Conservation (phyloP, 2,329 filamentous ascomycete genomes). For the Elsinoe arachidis region DNA sequence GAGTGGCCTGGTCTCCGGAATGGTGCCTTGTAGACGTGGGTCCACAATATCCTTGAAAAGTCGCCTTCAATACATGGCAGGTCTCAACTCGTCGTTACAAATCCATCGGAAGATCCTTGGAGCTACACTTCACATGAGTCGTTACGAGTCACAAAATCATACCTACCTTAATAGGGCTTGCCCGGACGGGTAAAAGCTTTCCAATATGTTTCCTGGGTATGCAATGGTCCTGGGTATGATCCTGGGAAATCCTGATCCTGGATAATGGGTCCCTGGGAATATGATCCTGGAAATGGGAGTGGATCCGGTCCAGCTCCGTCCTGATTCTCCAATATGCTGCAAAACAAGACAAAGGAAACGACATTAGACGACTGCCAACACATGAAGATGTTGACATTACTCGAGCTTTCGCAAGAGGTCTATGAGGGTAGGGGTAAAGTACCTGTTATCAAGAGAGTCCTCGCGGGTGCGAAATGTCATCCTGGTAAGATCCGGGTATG, state of each 20-base stretch:
- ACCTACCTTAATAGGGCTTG: background rate
- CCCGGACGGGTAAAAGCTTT: background rate
- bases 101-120: background rate
- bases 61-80: too few species aligned
- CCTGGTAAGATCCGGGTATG: constrained; percentile 21
- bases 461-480: constrained; percentile 32
- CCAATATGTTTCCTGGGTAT: background rate
- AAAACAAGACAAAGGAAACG: constrained; percentile 15
- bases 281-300: background rate
- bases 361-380: constrained; percentile 17
- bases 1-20: too few species aligned
- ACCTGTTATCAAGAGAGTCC: constrained; percentile 30
- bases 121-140: constrained; percentile 1
- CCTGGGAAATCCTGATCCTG: background rate
- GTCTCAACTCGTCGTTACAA: background rate
- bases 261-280: constrained; percentile 1
- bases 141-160: background rate
- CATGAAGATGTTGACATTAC: constrained; percentile 5
- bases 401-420: constrained; percentile 13
- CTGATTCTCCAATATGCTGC: constrained; percentile 12
- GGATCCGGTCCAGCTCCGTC: constrained; percentile 13
- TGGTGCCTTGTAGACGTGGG: too few species aligned
- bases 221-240: background rate
- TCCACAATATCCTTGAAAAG: too few species aligned
- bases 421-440: constrained; percentile 21